Evolutionary conservation across 371 early-diverging fungal species (phyloP).

Genomic region (Apophysomyces elegans): DNA sequence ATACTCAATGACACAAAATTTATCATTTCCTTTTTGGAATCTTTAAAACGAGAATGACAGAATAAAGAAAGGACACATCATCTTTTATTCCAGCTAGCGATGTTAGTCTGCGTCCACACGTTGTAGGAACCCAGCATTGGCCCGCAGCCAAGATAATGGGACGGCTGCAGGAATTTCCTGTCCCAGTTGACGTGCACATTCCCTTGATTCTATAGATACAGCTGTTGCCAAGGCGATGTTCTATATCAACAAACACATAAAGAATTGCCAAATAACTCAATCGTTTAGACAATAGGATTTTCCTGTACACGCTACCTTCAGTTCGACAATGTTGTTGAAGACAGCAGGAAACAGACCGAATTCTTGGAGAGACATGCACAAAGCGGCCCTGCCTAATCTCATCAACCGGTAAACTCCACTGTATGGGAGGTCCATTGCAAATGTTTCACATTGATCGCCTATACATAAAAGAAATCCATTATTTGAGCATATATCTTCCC

Average conservation of each 20-base stretch:
- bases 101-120: neutral
- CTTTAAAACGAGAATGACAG: too few relatives aligned
- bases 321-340: neutral
- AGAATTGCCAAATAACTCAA: neutral
- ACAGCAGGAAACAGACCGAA: neutral
- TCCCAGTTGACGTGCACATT: neutral
- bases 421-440: constrained; percentile 5
- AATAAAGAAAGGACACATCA: too few relatives aligned
- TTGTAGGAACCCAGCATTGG: neutral
- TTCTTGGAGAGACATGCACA: neutral
- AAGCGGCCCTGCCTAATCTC: neutral
- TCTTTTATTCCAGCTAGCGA: too few relatives aligned
- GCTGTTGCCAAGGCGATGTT: neutral
- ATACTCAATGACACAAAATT: too few relatives aligned
- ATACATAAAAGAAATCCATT: neutral
- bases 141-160: constrained; percentile 5
- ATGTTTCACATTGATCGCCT: neutral
- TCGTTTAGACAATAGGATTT: neutral
- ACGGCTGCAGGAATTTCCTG: neutral
- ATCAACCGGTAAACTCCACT: constrained; percentile 3
- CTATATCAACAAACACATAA: constrained; percentile 2
- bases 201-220: neutral
- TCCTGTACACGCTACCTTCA: neutral
- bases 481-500: neutral
- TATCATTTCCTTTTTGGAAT: too few relatives aligned